Evolutionary conservation across 2,329 filamentous ascomycete species (phyloP).

Genomic region (Pseudopyricularia cyperi): DNA sequence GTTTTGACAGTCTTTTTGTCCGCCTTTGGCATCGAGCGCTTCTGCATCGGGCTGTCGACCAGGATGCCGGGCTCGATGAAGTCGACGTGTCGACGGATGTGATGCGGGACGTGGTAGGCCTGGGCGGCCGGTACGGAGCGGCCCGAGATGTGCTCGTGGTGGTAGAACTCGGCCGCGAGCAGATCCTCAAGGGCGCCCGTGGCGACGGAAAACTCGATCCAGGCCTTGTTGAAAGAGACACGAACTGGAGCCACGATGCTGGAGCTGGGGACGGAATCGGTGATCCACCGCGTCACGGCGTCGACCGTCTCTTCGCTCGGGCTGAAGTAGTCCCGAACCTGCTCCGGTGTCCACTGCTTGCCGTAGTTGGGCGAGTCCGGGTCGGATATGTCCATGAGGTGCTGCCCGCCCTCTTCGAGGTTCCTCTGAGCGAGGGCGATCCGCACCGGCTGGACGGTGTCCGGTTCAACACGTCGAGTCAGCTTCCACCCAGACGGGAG

Average conservation of each 20-base stretch:
- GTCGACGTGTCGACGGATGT: not conserved
- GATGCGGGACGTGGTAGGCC: not conserved
- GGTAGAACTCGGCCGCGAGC: not conserved
- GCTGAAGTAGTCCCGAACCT: not conserved
- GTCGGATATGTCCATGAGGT: not conserved
- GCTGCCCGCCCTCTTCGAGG: not conserved
- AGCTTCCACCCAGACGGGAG: too few species aligned
- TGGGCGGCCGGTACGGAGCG: not conserved
- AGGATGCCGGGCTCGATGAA: not conserved
- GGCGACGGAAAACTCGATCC: not conserved
- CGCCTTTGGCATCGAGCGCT: too few species aligned
- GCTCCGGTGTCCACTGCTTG: constrained; percentile 1
- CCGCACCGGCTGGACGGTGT: too few species aligned
- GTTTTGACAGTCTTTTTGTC: not conserved
- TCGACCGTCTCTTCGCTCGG: not conserved
- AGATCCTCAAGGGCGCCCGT: not conserved
- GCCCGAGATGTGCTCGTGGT: not conserved
- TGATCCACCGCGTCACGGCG: not conserved
- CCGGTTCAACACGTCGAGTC: too few species aligned
- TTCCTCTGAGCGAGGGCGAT: not conserved
- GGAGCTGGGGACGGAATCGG: not conserved
- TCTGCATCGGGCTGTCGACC: not conserved
- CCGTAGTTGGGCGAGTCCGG: not conserved
- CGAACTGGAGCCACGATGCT: not conserved
- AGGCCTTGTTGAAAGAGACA: not conserved